Evolutionary conservation across 2,329 filamentous ascomycete genomes (phyloP).

Genomic region (Sclerotiophoma versabilis): DNA sequence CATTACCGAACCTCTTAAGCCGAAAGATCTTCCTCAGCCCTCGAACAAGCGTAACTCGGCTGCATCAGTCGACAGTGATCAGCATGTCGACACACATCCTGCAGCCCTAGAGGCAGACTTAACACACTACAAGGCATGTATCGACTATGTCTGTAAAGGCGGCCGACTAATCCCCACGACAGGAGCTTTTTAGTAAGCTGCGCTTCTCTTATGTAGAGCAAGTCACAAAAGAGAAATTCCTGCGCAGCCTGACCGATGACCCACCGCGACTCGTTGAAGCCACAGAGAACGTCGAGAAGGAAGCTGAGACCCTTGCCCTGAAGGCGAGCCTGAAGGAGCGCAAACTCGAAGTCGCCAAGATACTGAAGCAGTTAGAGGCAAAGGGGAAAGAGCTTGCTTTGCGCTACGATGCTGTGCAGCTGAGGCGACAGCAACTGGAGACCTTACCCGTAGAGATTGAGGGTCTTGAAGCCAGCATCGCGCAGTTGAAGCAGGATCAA

Average conservation of each 20-base stretch:
- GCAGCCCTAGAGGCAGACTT: constrained; percentile 83
- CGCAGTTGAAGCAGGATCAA: constrained; percentile 52
- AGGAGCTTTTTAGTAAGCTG: constrained; percentile 92
- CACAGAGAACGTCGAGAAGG: constrained; percentile 70
- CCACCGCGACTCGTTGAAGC: constrained; percentile 84
- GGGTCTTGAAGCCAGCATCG: constrained; percentile 59
- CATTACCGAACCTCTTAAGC: constrained; percentile 76
- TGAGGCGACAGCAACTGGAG: constrained; percentile 60
- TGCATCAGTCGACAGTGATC: constrained; percentile 72
- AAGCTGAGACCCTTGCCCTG: constrained; percentile 67
- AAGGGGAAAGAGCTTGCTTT: constrained; percentile 66
- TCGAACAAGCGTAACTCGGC: constrained; percentile 56
- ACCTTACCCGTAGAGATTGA: constrained; percentile 61
- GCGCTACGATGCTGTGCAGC: constrained; percentile 63
- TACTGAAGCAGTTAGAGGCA: constrained; percentile 75
- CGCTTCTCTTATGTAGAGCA: constrained; percentile 98
- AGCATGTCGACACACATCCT: constrained; percentile 70
- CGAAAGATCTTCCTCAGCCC: constrained; percentile 54
- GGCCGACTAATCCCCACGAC: constrained; percentile 13
- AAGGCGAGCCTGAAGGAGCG: constrained; percentile 80
- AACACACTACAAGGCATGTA: constrained; percentile 76
- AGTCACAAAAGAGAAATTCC: constrained; percentile 97
- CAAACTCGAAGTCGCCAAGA: constrained; percentile 77
- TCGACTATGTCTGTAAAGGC: background rate
- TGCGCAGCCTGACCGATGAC: constrained; percentile 89